Evolutionary conservation across 169 alveolate species (phyloP).

Genomic region (Plasmodium vivax): DNA sequence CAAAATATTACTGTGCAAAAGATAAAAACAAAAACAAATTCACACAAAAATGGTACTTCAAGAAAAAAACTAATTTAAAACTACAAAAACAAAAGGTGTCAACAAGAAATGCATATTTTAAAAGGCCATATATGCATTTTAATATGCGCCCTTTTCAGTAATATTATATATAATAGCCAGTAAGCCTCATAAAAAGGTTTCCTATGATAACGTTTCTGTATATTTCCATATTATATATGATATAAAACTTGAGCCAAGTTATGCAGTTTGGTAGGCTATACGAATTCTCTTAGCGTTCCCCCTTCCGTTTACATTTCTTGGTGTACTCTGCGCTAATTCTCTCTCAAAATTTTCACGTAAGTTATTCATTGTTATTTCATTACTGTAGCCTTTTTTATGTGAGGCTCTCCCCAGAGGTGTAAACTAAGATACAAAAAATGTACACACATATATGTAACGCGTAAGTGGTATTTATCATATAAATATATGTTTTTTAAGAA

Average conservation of each 20-base stretch:
- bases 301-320: background rate
- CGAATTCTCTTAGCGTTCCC: background rate
- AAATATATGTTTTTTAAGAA: background rate
- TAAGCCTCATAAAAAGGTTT: background rate
- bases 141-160: background rate
- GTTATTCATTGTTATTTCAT: background rate
- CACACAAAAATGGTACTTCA: background rate
- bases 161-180: background rate
- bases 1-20: background rate
- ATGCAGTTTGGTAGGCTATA: background rate
- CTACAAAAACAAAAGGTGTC: background rate
- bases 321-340: background rate
- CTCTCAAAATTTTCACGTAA: background rate
- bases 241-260: background rate
- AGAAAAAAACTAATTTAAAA: background rate
- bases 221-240: background rate
- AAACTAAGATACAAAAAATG: background rate
- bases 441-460: background rate
- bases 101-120: background rate
- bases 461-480: background rate
- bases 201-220: background rate
- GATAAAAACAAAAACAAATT: background rate
- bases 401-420: background rate
- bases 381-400: background rate
- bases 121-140: background rate